Conservation (phyloP, 2,329 filamentous ascomycete species). For the Pseudogymnoascus sp. region DNA sequence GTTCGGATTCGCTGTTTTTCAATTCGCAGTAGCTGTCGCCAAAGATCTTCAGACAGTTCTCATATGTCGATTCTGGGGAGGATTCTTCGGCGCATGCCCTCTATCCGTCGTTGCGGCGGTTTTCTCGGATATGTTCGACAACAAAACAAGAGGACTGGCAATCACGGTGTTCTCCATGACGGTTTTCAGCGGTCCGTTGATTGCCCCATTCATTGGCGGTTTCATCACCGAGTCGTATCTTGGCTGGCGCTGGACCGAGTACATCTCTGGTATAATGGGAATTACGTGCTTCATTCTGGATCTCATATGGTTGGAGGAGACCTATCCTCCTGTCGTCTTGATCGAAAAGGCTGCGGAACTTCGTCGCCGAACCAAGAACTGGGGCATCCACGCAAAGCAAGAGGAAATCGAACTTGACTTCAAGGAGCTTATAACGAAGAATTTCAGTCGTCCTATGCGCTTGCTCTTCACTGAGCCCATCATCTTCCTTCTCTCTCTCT, state of each 20-base stretch:
- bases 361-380: slow-evolving; percentile 56
- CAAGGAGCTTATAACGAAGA: slow-evolving; percentile 52
- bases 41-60: slow-evolving; percentile 63
- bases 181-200: slow-evolving; percentile 58
- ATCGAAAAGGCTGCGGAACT: slow-evolving; percentile 52
- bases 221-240: slow-evolving; percentile 55
- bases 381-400: slow-evolving; percentile 64
- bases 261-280: slow-evolving; percentile 55
- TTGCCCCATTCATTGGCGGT: slow-evolving; percentile 62
- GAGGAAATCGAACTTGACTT: slow-evolving; percentile 64
- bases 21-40: slow-evolving; percentile 54
- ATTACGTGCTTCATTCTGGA: slow-evolving; percentile 51
- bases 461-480: slow-evolving; percentile 60
- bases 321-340: slow-evolving; percentile 61
- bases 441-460: slow-evolving; percentile 31
- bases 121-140: slow-evolving; percentile 65
- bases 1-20: slow-evolving; percentile 64
- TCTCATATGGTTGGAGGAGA: slow-evolving; percentile 57
- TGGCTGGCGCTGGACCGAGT: slow-evolving; percentile 69
- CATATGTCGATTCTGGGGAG: slow-evolving; percentile 64
- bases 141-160: slow-evolving; percentile 50
- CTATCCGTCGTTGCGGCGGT: slow-evolving; percentile 62
- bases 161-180: slow-evolving; percentile 52
- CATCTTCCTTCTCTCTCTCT: slow-evolving; percentile 58
- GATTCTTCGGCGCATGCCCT: slow-evolving; percentile 63